phyloP scores from a whole-genome alignment of 805 yeast genomes.

The Diddensiella caesifluorescens region DNA sequence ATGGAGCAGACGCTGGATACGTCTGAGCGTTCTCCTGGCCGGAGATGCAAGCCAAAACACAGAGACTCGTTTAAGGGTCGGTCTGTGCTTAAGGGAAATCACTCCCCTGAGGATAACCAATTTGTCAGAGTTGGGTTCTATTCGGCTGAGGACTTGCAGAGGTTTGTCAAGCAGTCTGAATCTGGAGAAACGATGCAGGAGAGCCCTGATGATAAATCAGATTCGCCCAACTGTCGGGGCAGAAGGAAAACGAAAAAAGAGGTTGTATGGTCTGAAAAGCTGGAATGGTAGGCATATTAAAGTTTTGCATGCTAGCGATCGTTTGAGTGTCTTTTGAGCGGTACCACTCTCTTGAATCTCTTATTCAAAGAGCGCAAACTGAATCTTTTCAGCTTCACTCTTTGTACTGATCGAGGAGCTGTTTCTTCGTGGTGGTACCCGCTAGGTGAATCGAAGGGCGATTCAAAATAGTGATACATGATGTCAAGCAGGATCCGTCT shows the following conservation, averaged over 20 bases:
- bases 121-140: slow-evolving; percentile 10
- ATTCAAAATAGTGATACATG: too few species aligned
- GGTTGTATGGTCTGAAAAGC: slow-evolving; percentile 6
- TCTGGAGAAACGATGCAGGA: neutral
- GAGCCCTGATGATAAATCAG: neutral
- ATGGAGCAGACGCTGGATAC: slow-evolving; percentile 11
- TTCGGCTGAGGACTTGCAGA: slow-evolving; percentile 12
- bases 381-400: too few species aligned
- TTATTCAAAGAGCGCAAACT: too few species aligned
- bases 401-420: too few species aligned
- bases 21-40: slow-evolving; percentile 12
- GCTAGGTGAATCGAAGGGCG: too few species aligned
- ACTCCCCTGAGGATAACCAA: neutral
- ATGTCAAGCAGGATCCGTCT: too few species aligned
- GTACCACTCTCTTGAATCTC: too few species aligned
- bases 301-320: too few species aligned
- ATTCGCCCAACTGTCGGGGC: neutral
- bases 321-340: too few species aligned
- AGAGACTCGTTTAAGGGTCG: slow-evolving; percentile 1
- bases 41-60: slow-evolving; percentile 16
- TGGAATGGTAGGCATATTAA: too few species aligned
- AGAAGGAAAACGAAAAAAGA: slow-evolving; percentile 2
- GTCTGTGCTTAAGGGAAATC: slow-evolving; percentile 7
- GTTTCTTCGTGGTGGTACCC: too few species aligned
- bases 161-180: slow-evolving; percentile 1